Evolutionary conservation across 169 alveolate species (phyloP), one percentile per base, ranked within the genome.

Genomic region (Eimeria praecox): DNA sequence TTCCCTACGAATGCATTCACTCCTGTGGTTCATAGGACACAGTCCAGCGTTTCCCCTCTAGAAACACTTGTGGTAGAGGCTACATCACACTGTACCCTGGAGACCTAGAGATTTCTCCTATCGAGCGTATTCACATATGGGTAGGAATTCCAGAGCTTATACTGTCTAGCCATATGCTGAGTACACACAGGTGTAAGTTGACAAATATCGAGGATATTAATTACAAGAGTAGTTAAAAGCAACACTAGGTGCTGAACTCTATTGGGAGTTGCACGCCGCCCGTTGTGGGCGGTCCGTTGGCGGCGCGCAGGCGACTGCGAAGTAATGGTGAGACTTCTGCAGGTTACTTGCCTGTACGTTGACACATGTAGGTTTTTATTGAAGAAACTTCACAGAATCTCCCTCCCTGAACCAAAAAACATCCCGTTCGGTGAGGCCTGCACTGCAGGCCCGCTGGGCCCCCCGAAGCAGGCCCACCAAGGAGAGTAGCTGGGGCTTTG

Each of bases 401-500:
- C 59, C 59, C 42, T n/a, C 4, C 6, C 42, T 40, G 33, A 30
- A 75, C 30, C 5, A 0, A 5, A 22, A 6, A 20, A 24, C 18
- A 18, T 1, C 59, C 8, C 44, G 40, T 3, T 38, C 52, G 59
- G 62, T 22, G 62, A 40, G 86, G 59, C 62, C 85, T 62, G 62
- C 20, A 62, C 62, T 8, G 46, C 33, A 35, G 90, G 46, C 69
- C 66, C 66, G 64, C 69, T 52, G 90, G 90, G 90, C 90, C 90
- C 90, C 90, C 49, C 90, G 90, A 44, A 46, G 90, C 90, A 82
- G 73, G 90, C 90, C 90, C 90, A 24, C 12, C 42, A 14, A 0
- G 46, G 71, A 52, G 40, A 52, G 62, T 24, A 42, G 52, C 66
- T 44, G 62, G 38, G 90, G 90, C 90, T 49, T 6, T 16, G 52